Evolutionary conservation across 2,329 filamentous ascomycete species (phyloP).

Genomic region (Incumbomyces delicatus): DNA sequence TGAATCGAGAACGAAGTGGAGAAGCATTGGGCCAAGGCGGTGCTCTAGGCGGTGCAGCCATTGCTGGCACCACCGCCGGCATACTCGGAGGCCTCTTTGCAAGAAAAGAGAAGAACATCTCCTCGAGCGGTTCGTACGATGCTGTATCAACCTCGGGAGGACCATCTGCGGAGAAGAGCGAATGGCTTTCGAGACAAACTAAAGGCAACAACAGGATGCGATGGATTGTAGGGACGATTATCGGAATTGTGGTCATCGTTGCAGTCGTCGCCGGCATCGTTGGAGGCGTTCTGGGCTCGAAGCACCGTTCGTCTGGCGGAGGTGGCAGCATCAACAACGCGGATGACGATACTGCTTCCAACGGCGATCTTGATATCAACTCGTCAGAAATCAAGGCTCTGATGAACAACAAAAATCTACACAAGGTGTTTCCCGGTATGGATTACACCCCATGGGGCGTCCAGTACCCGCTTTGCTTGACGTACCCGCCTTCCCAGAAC

Average conservation of each 20-base stretch:
- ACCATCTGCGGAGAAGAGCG: constrained; percentile 49
- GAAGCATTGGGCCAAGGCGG: constrained; percentile 17
- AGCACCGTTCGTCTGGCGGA: constrained; percentile 22
- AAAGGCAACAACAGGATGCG: constrained; percentile 56
- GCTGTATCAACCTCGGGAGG: constrained; percentile 34
- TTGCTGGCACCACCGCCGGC: constrained; percentile 32
- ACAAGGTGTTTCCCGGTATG: constrained; percentile 90
- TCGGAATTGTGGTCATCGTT: constrained; percentile 57
- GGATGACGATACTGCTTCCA: constrained; percentile 48
- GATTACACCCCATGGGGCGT: constrained; percentile 90
- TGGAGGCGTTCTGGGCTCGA: constrained; percentile 59
- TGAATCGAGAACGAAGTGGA: constrained; percentile 37
- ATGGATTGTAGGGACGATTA: constrained; percentile 55
- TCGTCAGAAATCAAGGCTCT: constrained; percentile 71
- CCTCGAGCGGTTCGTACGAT: constrained; percentile 44
- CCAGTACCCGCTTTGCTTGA: constrained; percentile 76
- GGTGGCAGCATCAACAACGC: constrained; percentile 36
- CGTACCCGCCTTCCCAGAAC: constrained; percentile 75
- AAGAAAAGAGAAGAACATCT: constrained; percentile 28
- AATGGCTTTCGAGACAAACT: constrained; percentile 53
- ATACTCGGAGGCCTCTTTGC: constrained; percentile 32
- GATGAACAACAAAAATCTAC: constrained; percentile 68
- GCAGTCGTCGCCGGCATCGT: constrained; percentile 65
- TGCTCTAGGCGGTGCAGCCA: constrained; percentile 39
- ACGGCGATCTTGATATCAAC: constrained; percentile 63